Evolutionary conservation across 1,284 basidiomycete genomes (phyloP), one percentile per base, ranked within the genome.

Genomic region (Marasmius sp.): DNA sequence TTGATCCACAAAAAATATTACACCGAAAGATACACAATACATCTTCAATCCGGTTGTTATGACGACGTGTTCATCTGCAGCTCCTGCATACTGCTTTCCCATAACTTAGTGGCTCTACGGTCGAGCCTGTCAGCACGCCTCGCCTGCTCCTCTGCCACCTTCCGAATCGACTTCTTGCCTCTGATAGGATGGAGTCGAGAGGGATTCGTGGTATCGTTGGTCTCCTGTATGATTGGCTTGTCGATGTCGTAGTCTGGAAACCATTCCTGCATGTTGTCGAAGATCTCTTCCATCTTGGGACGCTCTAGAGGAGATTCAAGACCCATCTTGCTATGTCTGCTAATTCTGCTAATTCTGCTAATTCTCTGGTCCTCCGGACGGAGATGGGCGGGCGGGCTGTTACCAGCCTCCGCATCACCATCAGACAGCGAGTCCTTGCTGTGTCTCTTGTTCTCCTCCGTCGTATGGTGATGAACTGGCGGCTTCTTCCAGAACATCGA

Each of bases 191-290:
- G 48, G 69, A 58, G 79, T 79, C 36, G 82, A 75, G 4, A 14
- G 1, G 33, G 34, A 34, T 6, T 10, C 34, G 27, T 4, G 14
- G 18, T 36, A 36, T 84, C 85, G 11, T 85, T 81, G 6, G 79
- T 77, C 16, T 82, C 77, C 60, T 92, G 88, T 51, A 94, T 87
- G 60, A 96, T 85, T 0, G 94, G 92, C 70, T 92, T 88, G 74
- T 98, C 95, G 54, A 98, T 84, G 71, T 98, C 92, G 71, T 95
- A 91, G 64, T 91, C 85, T 7, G 95, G 95, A 80, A 98, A 98
- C 77, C 92, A 97, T 60, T 88, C 85, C 66, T 96, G 88, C 16
- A 98, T 81, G 61, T 93, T 84, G 58, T 95, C 88, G 72, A 94
- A 92, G 54, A 98, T 89, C 66, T 91, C 89, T 67, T 95, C 92